Evolutionary conservation across 257 asterid genomes (phyloP).

Genomic region (Verbena officinalis): DNA sequence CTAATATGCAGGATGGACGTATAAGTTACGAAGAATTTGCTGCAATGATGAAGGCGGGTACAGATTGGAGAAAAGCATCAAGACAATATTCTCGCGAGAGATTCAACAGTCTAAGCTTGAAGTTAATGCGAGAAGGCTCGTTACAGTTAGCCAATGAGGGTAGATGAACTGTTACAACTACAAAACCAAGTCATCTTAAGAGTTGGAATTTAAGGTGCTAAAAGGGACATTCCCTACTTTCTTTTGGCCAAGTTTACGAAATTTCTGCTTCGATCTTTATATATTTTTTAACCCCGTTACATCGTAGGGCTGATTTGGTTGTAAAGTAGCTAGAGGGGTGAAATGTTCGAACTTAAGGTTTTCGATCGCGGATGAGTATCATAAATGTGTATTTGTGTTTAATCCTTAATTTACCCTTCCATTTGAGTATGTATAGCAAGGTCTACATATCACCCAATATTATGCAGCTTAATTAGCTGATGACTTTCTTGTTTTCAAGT

Average conservation of each 20-base stretch:
- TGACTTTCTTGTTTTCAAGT: no score
- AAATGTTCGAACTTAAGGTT: not conserved
- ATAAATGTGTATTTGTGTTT: not conserved
- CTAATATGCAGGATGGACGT: conserved; percentile 61
- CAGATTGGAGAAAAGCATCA: conserved; percentile 88
- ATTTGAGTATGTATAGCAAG: not conserved
- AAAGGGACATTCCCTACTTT: not conserved
- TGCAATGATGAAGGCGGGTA: conserved; percentile 84
- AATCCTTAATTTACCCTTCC: not conserved
- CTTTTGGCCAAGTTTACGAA: not conserved
- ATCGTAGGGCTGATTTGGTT: not conserved
- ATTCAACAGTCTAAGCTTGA: conserved; percentile 76
- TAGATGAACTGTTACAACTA: conserved; percentile 21
- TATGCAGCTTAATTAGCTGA: no score
- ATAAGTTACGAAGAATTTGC: conserved; percentile 83
- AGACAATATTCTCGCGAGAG: conserved; percentile 73
- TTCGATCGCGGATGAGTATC: conserved; percentile 2
- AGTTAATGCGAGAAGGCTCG: conserved; percentile 68
- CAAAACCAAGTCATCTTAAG: conserved; percentile 1
- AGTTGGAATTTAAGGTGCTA: conserved; percentile 12
- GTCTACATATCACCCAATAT: no score
- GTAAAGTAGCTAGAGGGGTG: conserved; percentile 6
- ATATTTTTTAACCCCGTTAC: not conserved
- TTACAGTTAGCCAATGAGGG: conserved; percentile 51
- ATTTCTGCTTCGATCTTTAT: not conserved